These are phyloP conservation scores for Tricholoma matsutake DNA, from an alignment of 768 basidiomycete species.

Conservation along the genomic window DNA sequence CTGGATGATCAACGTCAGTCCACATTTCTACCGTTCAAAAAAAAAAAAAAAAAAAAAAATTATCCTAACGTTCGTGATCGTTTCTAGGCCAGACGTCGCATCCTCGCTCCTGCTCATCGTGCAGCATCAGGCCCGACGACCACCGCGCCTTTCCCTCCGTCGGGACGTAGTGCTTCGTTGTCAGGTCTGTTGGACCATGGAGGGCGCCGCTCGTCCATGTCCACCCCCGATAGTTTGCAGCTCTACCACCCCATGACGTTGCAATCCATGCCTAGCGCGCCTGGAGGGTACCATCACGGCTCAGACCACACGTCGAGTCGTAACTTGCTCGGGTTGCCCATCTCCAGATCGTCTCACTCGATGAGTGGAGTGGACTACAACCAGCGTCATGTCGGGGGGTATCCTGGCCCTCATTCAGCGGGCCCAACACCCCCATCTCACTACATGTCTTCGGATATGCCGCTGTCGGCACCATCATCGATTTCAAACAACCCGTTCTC, in stretches of 20 bases:
- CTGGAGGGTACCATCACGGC: slow-evolving; percentile 33
- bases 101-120: slow-evolving; percentile 78
- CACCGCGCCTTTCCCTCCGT: slow-evolving; percentile 64
- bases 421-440: slow-evolving; percentile 33
- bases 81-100: slow-evolving; percentile 71
- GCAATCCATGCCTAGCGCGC: slow-evolving; percentile 50
- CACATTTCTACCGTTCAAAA: slow-evolving; percentile 8
- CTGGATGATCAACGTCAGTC: slow-evolving; percentile 85
- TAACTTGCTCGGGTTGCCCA: slow-evolving; percentile 44
- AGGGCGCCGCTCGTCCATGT: slow-evolving; percentile 63
- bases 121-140: slow-evolving; percentile 76
- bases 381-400: slow-evolving; percentile 34
- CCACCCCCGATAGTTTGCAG: slow-evolving; percentile 63
- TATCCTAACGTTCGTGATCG: slow-evolving; percentile 12
- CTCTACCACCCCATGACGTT: slow-evolving; percentile 79
- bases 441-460: slow-evolving; percentile 41
- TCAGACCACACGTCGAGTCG: slow-evolving; percentile 45
- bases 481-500: slow-evolving; percentile 44
- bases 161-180: slow-evolving; percentile 42
- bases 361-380: slow-evolving; percentile 36
- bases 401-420: slow-evolving; percentile 40
- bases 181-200: slow-evolving; percentile 40
- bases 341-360: slow-evolving; percentile 31
- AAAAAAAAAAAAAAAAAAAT: too few species aligned
- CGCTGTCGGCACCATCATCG: slow-evolving; percentile 52